Percentiles rank a stretch among this genome's conserved stretches.
These are phyloP conservation scores for Fomitopsis pulvina DNA, from an alignment of 768 basidiomycete species.

Conservation along the genomic window DNA sequence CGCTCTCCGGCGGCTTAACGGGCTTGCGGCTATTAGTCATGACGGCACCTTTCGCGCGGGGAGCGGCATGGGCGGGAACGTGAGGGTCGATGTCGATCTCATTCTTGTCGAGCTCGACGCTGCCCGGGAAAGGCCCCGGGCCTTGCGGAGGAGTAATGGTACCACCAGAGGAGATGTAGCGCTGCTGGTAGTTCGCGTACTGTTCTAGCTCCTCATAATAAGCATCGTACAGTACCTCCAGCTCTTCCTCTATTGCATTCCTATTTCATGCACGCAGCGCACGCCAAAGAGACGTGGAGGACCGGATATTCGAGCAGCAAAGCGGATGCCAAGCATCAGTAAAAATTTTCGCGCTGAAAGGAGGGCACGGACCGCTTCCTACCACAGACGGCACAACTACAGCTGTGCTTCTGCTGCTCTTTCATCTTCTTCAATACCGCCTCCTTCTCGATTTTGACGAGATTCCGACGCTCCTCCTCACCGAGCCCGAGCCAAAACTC, in stretches of 20 bases:
- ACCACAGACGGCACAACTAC: constrained; percentile 93
- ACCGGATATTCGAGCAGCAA: constrained; percentile 15
- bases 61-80: constrained; percentile 17
- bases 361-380: constrained; percentile 78
- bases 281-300: constrained; percentile 13
- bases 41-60: constrained; percentile 22
- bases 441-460: constrained; percentile 98
- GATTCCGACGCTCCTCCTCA: constrained; percentile 83
- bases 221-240: constrained; percentile 99
- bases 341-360: constrained; percentile 22
- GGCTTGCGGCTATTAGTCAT: constrained; percentile 35
- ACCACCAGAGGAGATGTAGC: constrained; percentile 86
- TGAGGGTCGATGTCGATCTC: constrained; percentile 54
- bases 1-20: constrained; percentile 48
- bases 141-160: constrained; percentile 89
- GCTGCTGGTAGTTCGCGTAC: constrained; percentile 98
- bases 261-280: constrained; percentile 34
- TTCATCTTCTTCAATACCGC: constrained; percentile 98
- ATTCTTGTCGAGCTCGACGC: constrained; percentile 93
- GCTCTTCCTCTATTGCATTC: constrained; percentile 98
- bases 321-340: constrained; percentile 10
- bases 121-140: constrained; percentile 97
- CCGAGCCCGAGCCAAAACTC: constrained; percentile 95
- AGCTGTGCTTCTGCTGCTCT: constrained; percentile 96
- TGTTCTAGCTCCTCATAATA: constrained; percentile 99